Percentiles rank a stretch among this genome's conserved stretches.
Conservation (phyloP, 2,329 filamentous ascomycete species). For the Fonsecaea multimorphosa region DNA sequence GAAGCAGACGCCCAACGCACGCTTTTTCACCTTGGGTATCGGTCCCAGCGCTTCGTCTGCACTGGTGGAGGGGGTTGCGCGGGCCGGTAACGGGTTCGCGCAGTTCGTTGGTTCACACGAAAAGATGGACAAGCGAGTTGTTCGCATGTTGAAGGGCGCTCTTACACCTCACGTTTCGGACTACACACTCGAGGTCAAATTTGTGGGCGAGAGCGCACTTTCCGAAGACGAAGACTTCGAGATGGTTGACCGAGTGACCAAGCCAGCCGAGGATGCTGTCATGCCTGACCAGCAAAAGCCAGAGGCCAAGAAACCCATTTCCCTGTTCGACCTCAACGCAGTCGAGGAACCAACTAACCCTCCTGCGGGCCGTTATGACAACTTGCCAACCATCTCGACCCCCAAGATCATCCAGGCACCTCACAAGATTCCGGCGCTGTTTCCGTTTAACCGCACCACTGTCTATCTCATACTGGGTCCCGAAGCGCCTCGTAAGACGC, state of each 20-base stretch:
- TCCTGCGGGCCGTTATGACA: slow-evolving; percentile 48
- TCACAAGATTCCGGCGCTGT: slow-evolving; percentile 67
- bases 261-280: background rate
- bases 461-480: slow-evolving; percentile 70
- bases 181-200: slow-evolving; percentile 69
- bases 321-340: slow-evolving; percentile 63
- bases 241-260: slow-evolving; percentile 62
- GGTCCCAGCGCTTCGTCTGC: slow-evolving; percentile 61
- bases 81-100: slow-evolving; percentile 64
- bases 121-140: slow-evolving; percentile 70
- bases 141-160: slow-evolving; percentile 76
- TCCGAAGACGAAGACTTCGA: slow-evolving; percentile 63
- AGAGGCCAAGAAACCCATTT: slow-evolving; percentile 50
- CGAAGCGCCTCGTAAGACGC: slow-evolving; percentile 52
- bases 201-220: slow-evolving; percentile 47
- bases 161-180: slow-evolving; percentile 70
- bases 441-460: slow-evolving; percentile 68
- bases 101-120: slow-evolving; percentile 69
- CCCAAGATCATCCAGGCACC: slow-evolving; percentile 71
- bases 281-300: background rate
- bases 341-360: slow-evolving; percentile 51
- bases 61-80: slow-evolving; percentile 65
- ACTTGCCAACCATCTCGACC: slow-evolving; percentile 59
- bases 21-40: slow-evolving; percentile 65
- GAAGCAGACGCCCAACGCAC: slow-evolving; percentile 50